phyloP scores from a whole-genome alignment of 2,329 filamentous ascomycete species.

The Sphaerulina populicola region DNA sequence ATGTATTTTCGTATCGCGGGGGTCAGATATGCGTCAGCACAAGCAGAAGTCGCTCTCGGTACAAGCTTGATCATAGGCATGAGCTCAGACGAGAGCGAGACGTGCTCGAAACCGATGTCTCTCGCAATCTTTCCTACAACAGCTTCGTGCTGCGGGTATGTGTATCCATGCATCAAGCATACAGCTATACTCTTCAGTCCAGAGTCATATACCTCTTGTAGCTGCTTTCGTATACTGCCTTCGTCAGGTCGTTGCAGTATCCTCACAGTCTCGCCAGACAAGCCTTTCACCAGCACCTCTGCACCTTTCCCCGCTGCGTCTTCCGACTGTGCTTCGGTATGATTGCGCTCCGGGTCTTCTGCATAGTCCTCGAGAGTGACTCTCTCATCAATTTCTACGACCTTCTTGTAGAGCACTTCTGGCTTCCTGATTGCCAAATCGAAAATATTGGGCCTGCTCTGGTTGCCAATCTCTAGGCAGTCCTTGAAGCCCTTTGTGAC shows the following conservation, averaged over 20 bases:
- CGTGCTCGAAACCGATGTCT: constrained; percentile 74
- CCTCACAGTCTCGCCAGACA: constrained; percentile 66
- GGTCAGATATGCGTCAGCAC: constrained; percentile 71
- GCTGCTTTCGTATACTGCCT: constrained; percentile 48
- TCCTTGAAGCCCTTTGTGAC: constrained; percentile 84
- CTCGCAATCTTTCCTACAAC: constrained; percentile 65
- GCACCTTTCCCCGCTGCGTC: constrained; percentile 30
- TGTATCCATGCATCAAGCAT: constrained; percentile 87
- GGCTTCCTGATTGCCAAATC: constrained; percentile 81
- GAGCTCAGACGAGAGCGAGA: constrained; percentile 69
- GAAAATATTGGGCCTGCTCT: constrained; percentile 82
- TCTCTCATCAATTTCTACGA: constrained; percentile 84
- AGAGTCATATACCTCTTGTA: constrained; percentile 59
- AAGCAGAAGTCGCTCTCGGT: constrained; percentile 65
- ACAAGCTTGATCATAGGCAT: constrained; percentile 87
- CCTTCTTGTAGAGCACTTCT: constrained; percentile 73
- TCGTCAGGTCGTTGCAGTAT: constrained; percentile 57
- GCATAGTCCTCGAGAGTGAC: constrained; percentile 89
- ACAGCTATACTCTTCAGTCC: constrained; percentile 79
- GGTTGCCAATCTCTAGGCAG: constrained; percentile 81
- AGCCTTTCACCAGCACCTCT: constrained; percentile 57
- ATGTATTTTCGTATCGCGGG: constrained; percentile 73
- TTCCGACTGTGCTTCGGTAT: constrained; percentile 47
- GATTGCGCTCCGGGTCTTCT: constrained; percentile 64
- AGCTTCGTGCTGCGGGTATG: constrained; percentile 77